Base-by-base conservation (phyloP, 306 rosid species). In the Lagenaria siceraria region DNA sequence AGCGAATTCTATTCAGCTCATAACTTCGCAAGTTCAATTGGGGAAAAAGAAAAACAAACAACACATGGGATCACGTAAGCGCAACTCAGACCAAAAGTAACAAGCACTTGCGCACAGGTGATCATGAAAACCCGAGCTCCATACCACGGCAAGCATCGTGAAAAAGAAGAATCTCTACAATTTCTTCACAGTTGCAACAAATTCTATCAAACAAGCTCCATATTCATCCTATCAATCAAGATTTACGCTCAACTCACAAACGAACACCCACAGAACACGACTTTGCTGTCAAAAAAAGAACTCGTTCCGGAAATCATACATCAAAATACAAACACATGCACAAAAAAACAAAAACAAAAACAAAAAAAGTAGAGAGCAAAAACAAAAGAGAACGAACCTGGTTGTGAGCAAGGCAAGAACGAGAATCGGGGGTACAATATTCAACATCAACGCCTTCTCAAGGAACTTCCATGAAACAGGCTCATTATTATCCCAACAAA, bases 401-500 rank as follows among this genome's bases (percentile, higher is more conserved):
- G 79, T 29, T 31, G 97, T 86, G 59, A 95, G 97, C 38, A 90
- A 88, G 83, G 99, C 89, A 59, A 95, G 91, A 78, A 92, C 87
- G 9, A 90, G 90, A 91, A 95, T 40, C 4, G 99, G 97, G 22
- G 98, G 97, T 31, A 89, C 96, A 55, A 92, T 88, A 36, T 83
- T 88, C 74, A 90, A 83, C 74, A 71, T 71, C 69, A 95, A 46
- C 2, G 99, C 99, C 79, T 87, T 89, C 48, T 95, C 99, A 11
- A 95, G 90, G 79, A 92, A 95, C 92, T 95, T 95, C 99, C 99
- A 95, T 29, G 85, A 43, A 74, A 89, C 82, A 61, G 99, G 98
- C 24, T 90, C 96, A 83, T 95, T 92, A 79, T 95, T 92, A 0
- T 92, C 97, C 99, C 99, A 95, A 64, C 87, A 95, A 88, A 95